phyloP scores from a whole-genome alignment of 208 protist species.

The Crithidia fasciculata region DNA sequence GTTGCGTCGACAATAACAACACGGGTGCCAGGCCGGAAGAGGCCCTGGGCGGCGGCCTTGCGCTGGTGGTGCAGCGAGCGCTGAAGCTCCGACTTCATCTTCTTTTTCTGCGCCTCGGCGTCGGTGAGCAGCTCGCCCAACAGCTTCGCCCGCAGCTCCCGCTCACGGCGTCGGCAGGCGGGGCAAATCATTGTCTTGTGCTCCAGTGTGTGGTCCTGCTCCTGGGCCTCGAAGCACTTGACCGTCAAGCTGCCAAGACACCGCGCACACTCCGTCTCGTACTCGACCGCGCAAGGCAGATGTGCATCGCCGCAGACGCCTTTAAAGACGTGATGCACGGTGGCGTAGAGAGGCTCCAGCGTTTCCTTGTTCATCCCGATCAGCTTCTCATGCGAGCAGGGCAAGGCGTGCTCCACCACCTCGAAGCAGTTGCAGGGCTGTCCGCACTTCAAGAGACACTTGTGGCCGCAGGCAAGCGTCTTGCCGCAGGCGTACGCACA shows the following conservation, averaged over 20 bases:
- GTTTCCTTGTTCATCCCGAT: conserved; percentile 71
- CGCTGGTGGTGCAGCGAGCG: conserved; percentile 76
- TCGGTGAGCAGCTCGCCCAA: conserved; percentile 70
- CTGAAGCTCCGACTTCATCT: conserved; percentile 72
- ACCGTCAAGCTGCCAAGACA: conserved; percentile 71
- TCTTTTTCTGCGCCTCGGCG: conserved; percentile 70
- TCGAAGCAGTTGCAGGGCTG: conserved; percentile 85
- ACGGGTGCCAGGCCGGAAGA: conserved; percentile 72
- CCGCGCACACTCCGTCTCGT: conserved; percentile 75
- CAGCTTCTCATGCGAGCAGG: conserved; percentile 72
- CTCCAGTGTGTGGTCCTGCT: conserved; percentile 54
- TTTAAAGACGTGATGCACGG: conserved; percentile 79
- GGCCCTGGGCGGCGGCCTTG: conserved; percentile 81
- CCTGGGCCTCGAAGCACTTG: conserved; percentile 69
- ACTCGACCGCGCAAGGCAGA: conserved; percentile 79
- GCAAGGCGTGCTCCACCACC: conserved; percentile 60
- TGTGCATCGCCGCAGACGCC: conserved; percentile 73
- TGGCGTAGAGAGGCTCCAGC: conserved; percentile 73
- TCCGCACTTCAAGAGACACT: conserved; percentile 65
- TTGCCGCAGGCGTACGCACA: conserved; percentile 73
- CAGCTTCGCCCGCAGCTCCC: conserved; percentile 72
- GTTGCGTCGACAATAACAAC: conserved; percentile 81
- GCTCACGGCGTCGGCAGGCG: conserved; percentile 66
- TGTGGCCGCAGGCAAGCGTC: conserved; percentile 74
- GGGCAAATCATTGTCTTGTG: conserved; percentile 69